Conservation (phyloP, 2,329 filamentous ascomycete species). For the Trichoderma brevicompactum region DNA sequence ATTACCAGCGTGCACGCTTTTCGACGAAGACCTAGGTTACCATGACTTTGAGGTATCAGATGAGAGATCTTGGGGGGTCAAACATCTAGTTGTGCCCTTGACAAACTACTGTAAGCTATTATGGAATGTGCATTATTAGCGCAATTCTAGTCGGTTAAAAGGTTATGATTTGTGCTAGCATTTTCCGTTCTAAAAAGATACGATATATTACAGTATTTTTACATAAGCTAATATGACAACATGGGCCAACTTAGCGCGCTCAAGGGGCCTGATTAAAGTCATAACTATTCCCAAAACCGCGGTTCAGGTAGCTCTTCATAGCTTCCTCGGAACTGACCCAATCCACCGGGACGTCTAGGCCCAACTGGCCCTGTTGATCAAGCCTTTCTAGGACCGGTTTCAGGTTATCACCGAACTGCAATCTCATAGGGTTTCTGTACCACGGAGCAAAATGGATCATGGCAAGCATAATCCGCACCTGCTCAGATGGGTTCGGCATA, state of each 20-base stretch:
- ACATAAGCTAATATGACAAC: neutral
- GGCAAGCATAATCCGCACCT: slow-evolving; percentile 62
- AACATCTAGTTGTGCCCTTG: no score
- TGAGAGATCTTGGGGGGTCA: neutral
- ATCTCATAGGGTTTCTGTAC: slow-evolving; percentile 61
- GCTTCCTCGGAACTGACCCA: slow-evolving; percentile 52
- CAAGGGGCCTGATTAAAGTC: slow-evolving; percentile 57
- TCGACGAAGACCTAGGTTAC: neutral
- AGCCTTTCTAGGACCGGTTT: slow-evolving; percentile 51
- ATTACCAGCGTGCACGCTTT: neutral
- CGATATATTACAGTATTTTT: neutral
- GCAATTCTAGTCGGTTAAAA: neutral
- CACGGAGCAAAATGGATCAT: slow-evolving; percentile 63
- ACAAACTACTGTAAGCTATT: neutral
- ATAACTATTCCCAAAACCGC: slow-evolving; percentile 65
- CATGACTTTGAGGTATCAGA: no score
- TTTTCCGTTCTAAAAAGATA: neutral
- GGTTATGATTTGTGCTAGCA: neutral
- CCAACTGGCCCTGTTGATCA: slow-evolving; percentile 41
- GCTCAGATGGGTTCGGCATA: slow-evolving; percentile 59
- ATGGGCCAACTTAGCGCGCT: neutral
- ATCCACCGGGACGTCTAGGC: slow-evolving; percentile 55
- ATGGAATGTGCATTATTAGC: neutral
- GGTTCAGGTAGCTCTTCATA: slow-evolving; percentile 54
- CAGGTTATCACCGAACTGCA: slow-evolving; percentile 58